phyloP scores from a whole-genome alignment of 306 rosid species.

The Lablab purpureus region DNA sequence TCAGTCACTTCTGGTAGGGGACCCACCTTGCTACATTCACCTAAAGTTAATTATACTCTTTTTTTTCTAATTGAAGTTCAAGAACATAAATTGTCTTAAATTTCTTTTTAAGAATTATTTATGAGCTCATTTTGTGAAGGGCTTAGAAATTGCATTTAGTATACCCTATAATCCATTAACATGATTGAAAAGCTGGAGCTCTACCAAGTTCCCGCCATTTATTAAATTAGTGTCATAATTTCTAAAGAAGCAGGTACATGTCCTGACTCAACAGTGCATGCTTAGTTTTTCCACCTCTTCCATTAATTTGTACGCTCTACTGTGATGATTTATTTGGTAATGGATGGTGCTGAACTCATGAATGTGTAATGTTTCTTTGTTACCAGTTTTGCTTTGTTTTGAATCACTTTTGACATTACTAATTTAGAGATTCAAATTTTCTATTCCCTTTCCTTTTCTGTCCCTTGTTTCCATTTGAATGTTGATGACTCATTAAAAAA shows the following conservation, averaged over 20 bases:
- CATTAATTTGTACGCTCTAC: constrained; percentile 5
- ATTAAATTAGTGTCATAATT: constrained; percentile 3
- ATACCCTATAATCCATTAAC: not conserved
- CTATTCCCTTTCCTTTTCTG: not conserved
- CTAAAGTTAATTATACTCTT: not conserved
- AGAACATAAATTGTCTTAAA: constrained; percentile 19
- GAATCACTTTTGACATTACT: constrained; percentile 1
- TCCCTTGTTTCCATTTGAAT: not conserved
- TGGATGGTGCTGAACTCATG: not conserved
- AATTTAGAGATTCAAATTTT: not conserved
- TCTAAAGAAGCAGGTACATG: not conserved
- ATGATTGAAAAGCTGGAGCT: not conserved
- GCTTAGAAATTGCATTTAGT: not conserved
- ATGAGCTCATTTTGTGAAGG: not conserved
- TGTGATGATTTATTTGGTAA: not conserved
- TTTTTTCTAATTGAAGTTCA: not conserved
- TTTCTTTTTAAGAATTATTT: not conserved
- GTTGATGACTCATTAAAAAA: not conserved
- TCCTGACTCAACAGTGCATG: not conserved
- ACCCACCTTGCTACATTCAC: constrained; percentile 10
- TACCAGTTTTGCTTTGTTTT: constrained; percentile 24
- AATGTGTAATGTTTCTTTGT: constrained; percentile 26
- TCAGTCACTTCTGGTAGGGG: constrained; percentile 55
- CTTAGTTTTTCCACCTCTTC: not conserved
- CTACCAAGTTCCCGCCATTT: not conserved